Evolutionary conservation across 331 rosid species (phyloP), one percentile per base, ranked within the genome.

Genomic region (Quercus tomentella): DNA sequence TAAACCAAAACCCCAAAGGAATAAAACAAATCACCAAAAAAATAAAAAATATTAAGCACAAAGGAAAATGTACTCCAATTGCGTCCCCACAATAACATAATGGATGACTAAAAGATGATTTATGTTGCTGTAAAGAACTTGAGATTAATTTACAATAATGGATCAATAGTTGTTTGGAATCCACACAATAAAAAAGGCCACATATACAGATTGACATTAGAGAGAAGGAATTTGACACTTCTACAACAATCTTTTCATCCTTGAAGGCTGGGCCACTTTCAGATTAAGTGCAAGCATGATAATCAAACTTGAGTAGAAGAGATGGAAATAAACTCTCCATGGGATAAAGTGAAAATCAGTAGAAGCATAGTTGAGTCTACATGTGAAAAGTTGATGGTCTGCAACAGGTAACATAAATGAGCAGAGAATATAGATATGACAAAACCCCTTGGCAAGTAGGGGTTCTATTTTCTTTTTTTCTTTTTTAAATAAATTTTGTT

Each of bases 211-310:
- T 33, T 20, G 72, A 9, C 18, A 0, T 20, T 67, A 14, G 37
- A 67, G 51, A 67, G 23, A 67, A 18, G 75, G 17, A 67, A 33
- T 45, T n/a, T 67, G 10, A n/a, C 25, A 41, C 14, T 62, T 35
- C 21, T 51, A 73, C 54, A 55, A n/a, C 21, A 26, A 15, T 54
- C 6, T 43, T 75, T 70, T 77, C 82, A 77, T 55, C 66, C 77
- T 35, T 68, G 37, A 4, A 74, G 15, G 76, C 60, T 23, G 66
- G 41, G 60, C n/a, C 49, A 31, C 69, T 65, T 67, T 67, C 17
- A 17, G 17, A 67, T 9, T 10, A 35, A 35, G 28, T 20, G 72
- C 25, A 67, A 4, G 12, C 21, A 35, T 28, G 51, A 33, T 35
- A 35, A 67, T 67, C 52, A 35, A 20, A 67, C 16, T 18, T 9